Base-by-base conservation (phyloP, 148 eudicot species). In the Spergularia marina region DNA sequence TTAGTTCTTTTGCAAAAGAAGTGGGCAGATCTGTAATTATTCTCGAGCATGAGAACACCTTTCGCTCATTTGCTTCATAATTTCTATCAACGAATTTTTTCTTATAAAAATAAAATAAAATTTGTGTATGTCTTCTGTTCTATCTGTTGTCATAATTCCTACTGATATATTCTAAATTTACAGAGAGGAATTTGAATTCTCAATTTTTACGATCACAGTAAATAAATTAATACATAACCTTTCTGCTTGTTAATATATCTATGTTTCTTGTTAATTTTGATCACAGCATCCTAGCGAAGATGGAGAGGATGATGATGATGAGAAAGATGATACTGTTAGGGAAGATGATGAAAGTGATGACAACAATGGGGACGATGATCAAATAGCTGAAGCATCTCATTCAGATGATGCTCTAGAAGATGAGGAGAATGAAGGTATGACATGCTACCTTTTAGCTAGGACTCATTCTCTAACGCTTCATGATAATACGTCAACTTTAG, bases 221-320 rank as follows among this genome's bases (percentile, higher is more conserved):
- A 71, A 53, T n/a, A 47, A n/a, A 36, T 51, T 7, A 60, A 17
- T 51, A 23, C 12, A 12, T 18, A 34, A 21, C n/a, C 60, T 17
- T 52, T 49, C 14, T 39, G 52, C 41, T 65, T 65, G 55, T 53
- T 69, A 53, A 18, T 53, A 53, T 30, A 4, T 34, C n/a, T 70
- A 52, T 16, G 57, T 10, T 16, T 39, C 6, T 30, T 20, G 12
- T 14, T 10, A 47, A 47, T 5, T 53, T 59, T 74, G 36, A 59
- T 63, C 70, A 67, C 85, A 91, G 91, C 88, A 77, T 76, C 73
- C 65, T 5, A 86, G 75, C 67, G 93, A 84, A 52, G 81, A 82
- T 68, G 89, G 76, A 68, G 74, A 63, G 1, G 88, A 76, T 76
- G 93, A 85, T 39, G 80, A 79, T 65, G 87, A 79, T 74, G 74